These are phyloP conservation scores for Neofusicoccum parvum DNA, from an alignment of 2,329 filamentous ascomycete species.

Conservation along the genomic window DNA sequence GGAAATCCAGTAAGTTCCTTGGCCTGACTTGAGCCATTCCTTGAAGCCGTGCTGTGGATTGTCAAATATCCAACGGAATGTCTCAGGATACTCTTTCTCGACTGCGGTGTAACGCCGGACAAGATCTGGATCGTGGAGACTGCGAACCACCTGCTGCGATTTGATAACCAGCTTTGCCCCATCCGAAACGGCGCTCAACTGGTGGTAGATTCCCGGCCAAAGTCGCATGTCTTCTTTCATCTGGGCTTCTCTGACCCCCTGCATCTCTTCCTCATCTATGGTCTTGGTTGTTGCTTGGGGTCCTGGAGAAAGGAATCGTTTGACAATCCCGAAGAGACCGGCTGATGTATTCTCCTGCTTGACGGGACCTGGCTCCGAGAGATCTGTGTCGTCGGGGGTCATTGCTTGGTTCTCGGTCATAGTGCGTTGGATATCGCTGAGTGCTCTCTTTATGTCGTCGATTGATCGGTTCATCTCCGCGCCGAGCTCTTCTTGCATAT, in stretches of 20 bases:
- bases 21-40: background rate
- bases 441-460: background rate
- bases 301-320: background rate
- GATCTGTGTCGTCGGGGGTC: background rate
- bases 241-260: background rate
- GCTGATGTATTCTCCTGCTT: background rate
- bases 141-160: background rate
- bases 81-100: background rate
- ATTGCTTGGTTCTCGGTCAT: background rate
- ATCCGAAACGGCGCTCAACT: background rate
- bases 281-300: background rate
- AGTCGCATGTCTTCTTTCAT: background rate
- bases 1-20: slow-evolving; percentile 34
- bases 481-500: background rate
- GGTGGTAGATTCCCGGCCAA: background rate
- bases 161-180: background rate
- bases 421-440: background rate
- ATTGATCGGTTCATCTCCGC: background rate
- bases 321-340: background rate
- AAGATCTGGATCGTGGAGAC: background rate
- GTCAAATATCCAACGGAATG: slow-evolving; percentile 8
- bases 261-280: background rate
- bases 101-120: background rate
- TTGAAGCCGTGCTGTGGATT: background rate
- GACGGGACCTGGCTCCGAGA: background rate